These are phyloP conservation scores for Solanum hybrid DNA, from an alignment of 305 asterid genomes.

Conservation along the genomic window DNA sequence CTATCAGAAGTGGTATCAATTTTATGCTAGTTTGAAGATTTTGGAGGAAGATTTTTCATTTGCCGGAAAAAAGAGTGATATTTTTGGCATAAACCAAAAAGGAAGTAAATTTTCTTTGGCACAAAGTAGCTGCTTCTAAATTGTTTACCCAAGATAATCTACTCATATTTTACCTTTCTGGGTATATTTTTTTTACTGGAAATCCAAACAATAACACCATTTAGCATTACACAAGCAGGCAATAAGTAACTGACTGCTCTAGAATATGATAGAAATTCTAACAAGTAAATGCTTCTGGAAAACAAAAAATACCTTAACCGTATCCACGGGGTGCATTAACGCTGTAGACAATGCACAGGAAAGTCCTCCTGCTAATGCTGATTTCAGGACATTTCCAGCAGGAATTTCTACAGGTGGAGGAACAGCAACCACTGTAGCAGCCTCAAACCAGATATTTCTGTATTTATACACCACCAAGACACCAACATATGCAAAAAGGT, in stretches of 20 bases:
- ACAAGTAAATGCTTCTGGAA: not conserved
- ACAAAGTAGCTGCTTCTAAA: not conserved
- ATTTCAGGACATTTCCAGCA: slow-evolving; percentile 78
- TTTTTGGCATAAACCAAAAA: not conserved
- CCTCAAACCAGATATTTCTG: slow-evolving; percentile 94
- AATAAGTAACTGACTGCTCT: not conserved
- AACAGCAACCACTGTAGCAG: slow-evolving; percentile 93
- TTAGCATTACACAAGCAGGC: not conserved
- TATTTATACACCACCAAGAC: not conserved
- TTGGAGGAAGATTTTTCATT: not conserved
- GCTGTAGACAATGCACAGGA: slow-evolving; percentile 88
- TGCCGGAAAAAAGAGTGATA: not conserved
- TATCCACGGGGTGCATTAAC: slow-evolving; percentile 79
- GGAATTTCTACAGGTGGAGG: slow-evolving; percentile 79
- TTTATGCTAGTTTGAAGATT: not conserved
- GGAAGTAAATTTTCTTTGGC: not conserved
- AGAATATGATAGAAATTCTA: not conserved
- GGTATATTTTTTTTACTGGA: not conserved
- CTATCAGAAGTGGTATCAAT: not conserved
- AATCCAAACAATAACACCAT: not conserved
- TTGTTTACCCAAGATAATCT: not conserved
- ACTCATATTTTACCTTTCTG: not conserved
- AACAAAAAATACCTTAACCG: slow-evolving; percentile 49
- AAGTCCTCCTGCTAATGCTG: slow-evolving; percentile 94
- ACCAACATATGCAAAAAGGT: not conserved